Base-by-base conservation (phyloP, 129 eudicot species). In the Escallonia rubra region DNA sequence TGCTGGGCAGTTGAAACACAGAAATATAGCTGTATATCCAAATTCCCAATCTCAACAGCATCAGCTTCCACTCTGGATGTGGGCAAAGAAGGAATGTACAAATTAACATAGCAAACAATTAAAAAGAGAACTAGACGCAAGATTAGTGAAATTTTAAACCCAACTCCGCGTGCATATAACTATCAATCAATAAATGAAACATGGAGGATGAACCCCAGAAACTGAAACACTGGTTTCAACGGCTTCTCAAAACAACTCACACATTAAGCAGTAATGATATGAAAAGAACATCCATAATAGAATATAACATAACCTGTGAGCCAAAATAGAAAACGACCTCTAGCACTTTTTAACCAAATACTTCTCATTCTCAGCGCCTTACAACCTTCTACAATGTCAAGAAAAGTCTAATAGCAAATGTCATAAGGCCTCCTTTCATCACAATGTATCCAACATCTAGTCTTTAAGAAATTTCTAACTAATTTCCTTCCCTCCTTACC, bases 11-110 rank as follows among this genome's bases (percentile, higher is more conserved):
- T 68, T 42, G 50, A 34, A 79, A 53, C 62, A 8, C 71, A 23
- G 10, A 61, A 64, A 23, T 39, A 39, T 7, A 39, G 50, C 46
- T 62, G 55, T 52, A 62, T 78, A 61, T 59, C 59, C 79, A 13
- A 34, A 50, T 59, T 52, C 61, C 60, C 55, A 52, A 61, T 47
- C 61, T 66, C 60, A 50, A 64, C 62, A 66, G 62, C 71, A 51
- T 73, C 74, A 57, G 41, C 61, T 68, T 57, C 71, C 52, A 39
- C 59, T 72, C 78, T 78, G 82, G 39, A 38, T 40, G 1, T 39
- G 6, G 13, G 15, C 13, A 40, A 71, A n/a, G 11, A n/a, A 15
- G 8, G 1, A 49, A 39, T 5, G 15, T 16, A 41, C 43, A 11
- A 38, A 49, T 34, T 23, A 56, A 15, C n/a, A 57, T 41, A 14